A percentile compares a stretch with the other conserved stretches of the same genome.
phyloP scores from a whole-genome alignment of 805 yeast species.

The Spathaspora passalidarum region DNA sequence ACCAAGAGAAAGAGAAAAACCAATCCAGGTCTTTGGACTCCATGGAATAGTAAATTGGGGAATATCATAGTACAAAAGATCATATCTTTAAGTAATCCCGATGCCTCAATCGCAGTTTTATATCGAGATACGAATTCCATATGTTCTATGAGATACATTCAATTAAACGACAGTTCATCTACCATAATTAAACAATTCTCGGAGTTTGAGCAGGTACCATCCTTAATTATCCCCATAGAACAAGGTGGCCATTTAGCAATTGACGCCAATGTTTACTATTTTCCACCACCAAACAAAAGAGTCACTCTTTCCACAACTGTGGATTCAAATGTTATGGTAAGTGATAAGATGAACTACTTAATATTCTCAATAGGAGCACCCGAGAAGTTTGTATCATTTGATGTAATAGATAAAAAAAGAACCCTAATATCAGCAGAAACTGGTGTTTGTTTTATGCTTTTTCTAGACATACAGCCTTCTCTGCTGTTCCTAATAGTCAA shows the following conservation, averaged over 20 bases:
- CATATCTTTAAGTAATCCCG: background rate
- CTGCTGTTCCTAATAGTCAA: background rate
- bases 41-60: slow-evolving; percentile 3
- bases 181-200: slow-evolving; percentile 5
- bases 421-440: slow-evolving; percentile 1
- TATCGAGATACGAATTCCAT: slow-evolving; percentile 4
- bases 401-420: slow-evolving; percentile 2
- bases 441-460: slow-evolving; percentile 6
- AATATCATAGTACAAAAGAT: slow-evolving; percentile 4
- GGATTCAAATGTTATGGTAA: background rate
- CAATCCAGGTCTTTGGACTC: background rate
- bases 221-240: slow-evolving; percentile 4
- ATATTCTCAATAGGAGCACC: background rate
- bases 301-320: background rate
- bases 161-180: background rate
- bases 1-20: background rate
- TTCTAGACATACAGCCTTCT: slow-evolving; percentile 1
- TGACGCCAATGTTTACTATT: background rate
- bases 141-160: slow-evolving; percentile 3
- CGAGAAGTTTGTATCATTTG: background rate
- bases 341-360: slow-evolving; percentile 1
- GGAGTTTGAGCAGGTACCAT: slow-evolving; percentile 6
- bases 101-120: slow-evolving; percentile 4
- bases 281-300: slow-evolving; percentile 2
- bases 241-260: slow-evolving; percentile 4